Base-by-base conservation (phyloP, 148 eudicot genomes). In the Camellia granthamiana region DNA sequence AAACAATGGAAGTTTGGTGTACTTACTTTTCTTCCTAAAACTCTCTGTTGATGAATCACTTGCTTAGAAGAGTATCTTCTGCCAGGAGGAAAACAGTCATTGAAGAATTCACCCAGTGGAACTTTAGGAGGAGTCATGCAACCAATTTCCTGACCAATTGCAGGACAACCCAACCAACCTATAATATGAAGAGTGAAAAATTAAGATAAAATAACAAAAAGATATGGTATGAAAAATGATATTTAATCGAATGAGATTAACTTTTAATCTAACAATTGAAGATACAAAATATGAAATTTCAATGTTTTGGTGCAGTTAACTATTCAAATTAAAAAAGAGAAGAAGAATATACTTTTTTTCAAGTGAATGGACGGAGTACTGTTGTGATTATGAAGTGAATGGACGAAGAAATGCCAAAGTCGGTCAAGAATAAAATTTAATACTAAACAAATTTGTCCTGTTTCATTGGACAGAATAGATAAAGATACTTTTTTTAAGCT, bases 141-240 rank as follows among this genome's bases (percentile, higher is more conserved):
- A 79, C 85, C 80, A 74, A 96, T 85, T 76, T 96, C 98, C 46
- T 91, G 89, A 71, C 97, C 99, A 81, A 80, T 59, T 73, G 88
- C 84, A 81, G 99, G 97, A 81, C 99, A 93, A 68, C 87, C 97
- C 88, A 93, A 82, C 99, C 99, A 96, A 77, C 99, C 99, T 96
- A 89, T 74, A 71, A 64, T n/a, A 51, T 23, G 2, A 74, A 51
- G 23, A 63, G 6, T 5, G 41, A 75, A 42, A 69, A 55, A 9
- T 44, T 79, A 49, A 2, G 19, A 30, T 7, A 18, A 30, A 21
- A 42, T 9, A 41, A 23, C 55, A 21, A 75, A 59, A 47, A 23
- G 42, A 49, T 64, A 60, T 61, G 2, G 19, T 47, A 38, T 23
- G 9, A 43, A 6, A 7, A 61, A 62, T 54, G 43, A 7, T 10